Percentiles rank a stretch among this genome's conserved stretches.
These are phyloP conservation scores for Gossypioides kirkii DNA, from an alignment of 345 rosid genomes.

Conservation along the genomic window DNA sequence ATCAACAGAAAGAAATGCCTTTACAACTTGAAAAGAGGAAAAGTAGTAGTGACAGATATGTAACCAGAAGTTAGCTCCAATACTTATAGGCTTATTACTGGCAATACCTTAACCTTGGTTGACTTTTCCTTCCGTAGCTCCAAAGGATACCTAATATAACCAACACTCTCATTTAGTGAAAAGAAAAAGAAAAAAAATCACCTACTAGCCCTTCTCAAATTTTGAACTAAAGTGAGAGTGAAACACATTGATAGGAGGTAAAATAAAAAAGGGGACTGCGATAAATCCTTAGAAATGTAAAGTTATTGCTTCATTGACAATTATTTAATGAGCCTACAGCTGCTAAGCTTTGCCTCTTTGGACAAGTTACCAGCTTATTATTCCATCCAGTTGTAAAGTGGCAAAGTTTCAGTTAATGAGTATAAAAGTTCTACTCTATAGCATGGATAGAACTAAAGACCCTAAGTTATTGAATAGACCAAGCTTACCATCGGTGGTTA, in stretches of 20 bases:
- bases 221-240: background rate
- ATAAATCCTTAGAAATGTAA: background rate
- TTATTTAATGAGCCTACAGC: background rate
- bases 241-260: background rate
- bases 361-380: background rate
- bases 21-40: background rate
- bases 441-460: background rate
- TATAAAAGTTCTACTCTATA: background rate
- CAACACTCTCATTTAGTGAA: background rate
- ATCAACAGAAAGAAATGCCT: background rate
- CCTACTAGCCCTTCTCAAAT: background rate
- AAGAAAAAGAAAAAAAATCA: background rate
- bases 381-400: background rate
- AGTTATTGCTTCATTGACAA: background rate
- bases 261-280: background rate
- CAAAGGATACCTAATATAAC: conserved; percentile 69
- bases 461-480: background rate
- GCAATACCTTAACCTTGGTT: conserved; percentile 73
- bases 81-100: background rate
- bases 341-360: background rate
- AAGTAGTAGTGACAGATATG: background rate
- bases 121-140: conserved; percentile 91
- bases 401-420: background rate
- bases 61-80: background rate
- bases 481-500: conserved; percentile 79